Conservation (phyloP, 805 yeast genomes). For the Candida nitratophila region DNA sequence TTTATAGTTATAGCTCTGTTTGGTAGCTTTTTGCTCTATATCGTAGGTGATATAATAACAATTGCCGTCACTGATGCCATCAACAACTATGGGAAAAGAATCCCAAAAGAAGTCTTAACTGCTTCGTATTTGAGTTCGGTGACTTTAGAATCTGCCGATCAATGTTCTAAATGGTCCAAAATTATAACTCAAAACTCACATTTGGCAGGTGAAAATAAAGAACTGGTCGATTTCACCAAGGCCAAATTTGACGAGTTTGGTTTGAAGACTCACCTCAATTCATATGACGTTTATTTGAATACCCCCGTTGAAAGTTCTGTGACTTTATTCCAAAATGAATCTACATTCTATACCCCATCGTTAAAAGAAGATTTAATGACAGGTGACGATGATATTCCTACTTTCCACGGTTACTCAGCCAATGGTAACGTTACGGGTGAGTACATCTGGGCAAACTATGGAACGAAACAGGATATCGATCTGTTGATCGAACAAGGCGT, state of each 20-base stretch:
- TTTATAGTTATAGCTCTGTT: background rate
- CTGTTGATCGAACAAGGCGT: conserved; percentile 39
- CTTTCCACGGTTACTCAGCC: conserved; percentile 73
- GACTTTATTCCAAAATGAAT: conserved; percentile 21
- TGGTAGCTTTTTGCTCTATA: background rate
- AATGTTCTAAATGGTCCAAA: conserved; percentile 37
- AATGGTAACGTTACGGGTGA: conserved; percentile 67
- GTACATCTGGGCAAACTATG: conserved; percentile 64
- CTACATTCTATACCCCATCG: conserved; percentile 42
- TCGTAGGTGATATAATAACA: too few relatives aligned
- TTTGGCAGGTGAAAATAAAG: conserved; percentile 47
- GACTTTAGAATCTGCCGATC: background rate
- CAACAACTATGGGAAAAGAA: background rate
- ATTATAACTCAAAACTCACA: conserved; percentile 48
- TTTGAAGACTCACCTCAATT: conserved; percentile 40
- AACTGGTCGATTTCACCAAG: conserved; percentile 51
- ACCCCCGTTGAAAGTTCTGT: conserved; percentile 54
- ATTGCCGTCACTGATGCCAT: too few relatives aligned
- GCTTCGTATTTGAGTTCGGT: background rate
- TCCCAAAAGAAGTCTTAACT: background rate
- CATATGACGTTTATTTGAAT: conserved; percentile 56
- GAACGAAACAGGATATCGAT: conserved; percentile 54
- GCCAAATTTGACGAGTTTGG: conserved; percentile 57
- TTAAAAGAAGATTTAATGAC: conserved; percentile 40
- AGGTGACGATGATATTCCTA: conserved; percentile 54